Evolutionary conservation across 1,284 basidiomycete species (phyloP), one percentile per base, ranked within the genome.

Genomic region (Malassezia globosa): DNA sequence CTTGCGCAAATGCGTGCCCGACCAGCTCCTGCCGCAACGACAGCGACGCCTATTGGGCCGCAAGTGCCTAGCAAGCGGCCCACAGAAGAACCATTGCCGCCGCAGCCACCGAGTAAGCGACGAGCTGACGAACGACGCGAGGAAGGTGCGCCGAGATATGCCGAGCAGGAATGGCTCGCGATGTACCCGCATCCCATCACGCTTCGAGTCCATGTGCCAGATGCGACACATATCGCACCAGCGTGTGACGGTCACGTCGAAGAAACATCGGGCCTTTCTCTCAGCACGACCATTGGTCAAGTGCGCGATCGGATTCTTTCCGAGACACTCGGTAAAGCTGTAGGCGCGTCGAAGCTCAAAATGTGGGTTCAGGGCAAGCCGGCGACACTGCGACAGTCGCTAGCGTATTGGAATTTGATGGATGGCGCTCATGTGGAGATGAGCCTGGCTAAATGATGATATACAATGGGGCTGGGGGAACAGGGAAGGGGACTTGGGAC

Each of bases 401-500:
- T 69, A 31, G 68, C 65, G 8, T 54, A 57, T 39, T 70, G 64
- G 64, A 70, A 70, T 33, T 25, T 70, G 42, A 46, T 46, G 4
- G 60, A 68, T 37, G 60, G 60, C 14, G 65, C 66, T 44, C 38
- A 34, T 21, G 56, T 69, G 3, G 51, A 53, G 21, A 49, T 67
- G 14, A 52, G 46, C 26, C 18, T 69, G 6, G 51, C 21, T 31
- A 59, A 62, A 44, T 65, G 54, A 39, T n/a, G 16, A n/a, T n/a
- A n/a, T n/a, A n/a, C n/a, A n/a, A 23, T 7, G 7, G 3, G 27
- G 37, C 37, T 24, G 29, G 29, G 29, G 16, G 29, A 11, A 16
- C 11, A 16, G 29, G 11, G 29, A 16, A 16, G 11, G 11, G 11
- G 29, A 11, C 29, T 13, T 31, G 29, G 11, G 29, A 31, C 16